Base-by-base conservation (phyloP, 129 eudicot genomes). In the Erigeron canadensis region DNA sequence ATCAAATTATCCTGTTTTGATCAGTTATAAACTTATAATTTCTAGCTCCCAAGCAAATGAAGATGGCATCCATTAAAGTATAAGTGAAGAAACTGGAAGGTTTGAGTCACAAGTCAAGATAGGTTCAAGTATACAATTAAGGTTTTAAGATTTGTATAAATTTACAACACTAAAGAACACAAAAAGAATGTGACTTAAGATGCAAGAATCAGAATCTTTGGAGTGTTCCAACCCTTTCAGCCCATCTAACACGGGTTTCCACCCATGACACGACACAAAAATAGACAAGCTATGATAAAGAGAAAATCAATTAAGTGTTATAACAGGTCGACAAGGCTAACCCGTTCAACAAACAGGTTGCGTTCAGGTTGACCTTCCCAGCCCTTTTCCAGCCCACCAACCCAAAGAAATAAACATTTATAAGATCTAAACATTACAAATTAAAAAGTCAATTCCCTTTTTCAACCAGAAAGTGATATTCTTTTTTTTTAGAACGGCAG, bases 1-100 rank as follows among this genome's bases (percentile, higher is more conserved):
- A 53, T 56, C 74, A 69, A 43, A 38, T 70, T 40, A 55, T 59
- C 40, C 58, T n/a, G 23, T 46, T 67, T 67, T 48, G 11, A 22
- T 34, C 59, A 10, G 40, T 21, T 28, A 21, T 60, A 43, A 22
- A n/a, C n/a, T n/a, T n/a, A n/a, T n/a, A n/a, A 9, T 57, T 71
- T 71, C 41, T 10, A 12, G 65, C 65, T 69, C 74, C 66, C 43
- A 71, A 59, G 0, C 16, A 71, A 58, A 16, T 16, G 42, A 43
- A 28, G 21, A 66, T 44, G 17, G 59, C 16, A 70, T 39, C 64
- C 23, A 70, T 38, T 9, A 46, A 67, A 22, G n/a, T 1, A n/a
- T 6, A n/a, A 18, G 56, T 50, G 19, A 8, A 16, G 15, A 50
- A 48, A 50, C 16, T 15, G 21, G 56, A 8, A 16, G 16, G 56